These are phyloP conservation scores for Solanum pennellii DNA, from an alignment of 257 asterid genomes.

Conservation along the genomic window DNA sequence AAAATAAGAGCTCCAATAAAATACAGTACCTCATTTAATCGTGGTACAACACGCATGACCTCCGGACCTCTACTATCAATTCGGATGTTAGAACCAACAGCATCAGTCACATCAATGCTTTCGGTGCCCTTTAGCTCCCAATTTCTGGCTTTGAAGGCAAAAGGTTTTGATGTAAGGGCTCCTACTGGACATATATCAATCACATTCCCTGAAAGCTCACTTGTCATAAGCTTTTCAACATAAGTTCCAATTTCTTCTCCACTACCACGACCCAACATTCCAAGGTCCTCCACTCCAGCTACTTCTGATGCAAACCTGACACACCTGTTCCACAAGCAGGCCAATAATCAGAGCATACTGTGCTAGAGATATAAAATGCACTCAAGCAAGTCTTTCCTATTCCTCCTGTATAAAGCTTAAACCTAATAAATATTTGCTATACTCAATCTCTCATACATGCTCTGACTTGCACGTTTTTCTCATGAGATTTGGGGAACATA, in stretches of 20 bases:
- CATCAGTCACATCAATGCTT: slow-evolving; percentile 96
- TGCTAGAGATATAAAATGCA: not conserved
- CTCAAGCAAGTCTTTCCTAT: not conserved
- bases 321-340: slow-evolving; percentile 48
- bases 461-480: not conserved
- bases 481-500: not conserved
- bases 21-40: slow-evolving; percentile 71
- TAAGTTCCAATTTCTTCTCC: slow-evolving; percentile 99
- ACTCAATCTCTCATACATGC: not conserved
- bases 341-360: not conserved
- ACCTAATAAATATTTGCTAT: not conserved
- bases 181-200: slow-evolving; percentile 99
- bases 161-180: slow-evolving; percentile 96
- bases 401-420: not conserved
- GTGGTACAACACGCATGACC: slow-evolving; percentile 91
- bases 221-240: slow-evolving; percentile 92
- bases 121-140: slow-evolving; percentile 99
- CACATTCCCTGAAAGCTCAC: slow-evolving; percentile 97
- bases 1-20: not conserved
- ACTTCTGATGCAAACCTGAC: slow-evolving; percentile 92
- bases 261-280: slow-evolving; percentile 98
- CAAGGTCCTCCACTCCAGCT: slow-evolving; percentile 97
- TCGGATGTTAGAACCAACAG: slow-evolving; percentile 97
- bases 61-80: slow-evolving; percentile 99
- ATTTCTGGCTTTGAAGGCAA: slow-evolving; percentile 97